Evolutionary conservation across 1,284 basidiomycete genomes (phyloP), one percentile per base, ranked within the genome.

Genomic region (Sporisorium exsertum): DNA sequence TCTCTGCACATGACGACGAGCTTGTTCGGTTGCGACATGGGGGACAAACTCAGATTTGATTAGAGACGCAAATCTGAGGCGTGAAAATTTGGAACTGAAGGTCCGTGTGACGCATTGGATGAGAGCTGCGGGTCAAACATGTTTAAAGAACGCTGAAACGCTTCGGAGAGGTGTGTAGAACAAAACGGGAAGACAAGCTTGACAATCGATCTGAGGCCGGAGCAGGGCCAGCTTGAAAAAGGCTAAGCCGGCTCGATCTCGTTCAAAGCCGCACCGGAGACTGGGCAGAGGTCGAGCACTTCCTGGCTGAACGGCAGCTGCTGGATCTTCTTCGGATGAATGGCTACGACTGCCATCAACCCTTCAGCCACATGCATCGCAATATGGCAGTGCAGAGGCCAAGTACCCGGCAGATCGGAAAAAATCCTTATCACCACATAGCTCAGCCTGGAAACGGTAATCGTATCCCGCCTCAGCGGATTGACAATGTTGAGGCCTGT

Each of bases 381-480:
- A n/a, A 80, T 77, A 50, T 81, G 79, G 46, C 79, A 81, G 59
- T 81, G 79, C 15, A 81, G 4, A 9, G 78, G 64, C 79, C 78
- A 81, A 0, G 76, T 72, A 5, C 79, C 79, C 0, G 79, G 77
- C 46, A 77, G 40, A 65, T 81, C 68, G 3, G 79, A 45, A 15
- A 52, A 43, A 42, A 81, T 58, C 13, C 86, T 74, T 0, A 86
- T 37, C 35, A 87, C 74, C 5, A 78, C 79, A 60, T 76, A 49
- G 47, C 65, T 55, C 37, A 45, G 37, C 20, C 77, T 76, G 5
- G 76, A 59, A 9, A 87, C 79, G n/a, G 80, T 67, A 26, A 86
- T 55, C n/a, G 82, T 84, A 60, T 87, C 87, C 35, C 87, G 77
- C 20, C 87, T 81, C 16, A 86, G 62, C 8, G 87, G 86, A 59